Evolutionary conservation across 2,329 filamentous ascomycete species (phyloP), one percentile per base, ranked within the genome.

Genomic region (Penicillium brasilianum): DNA sequence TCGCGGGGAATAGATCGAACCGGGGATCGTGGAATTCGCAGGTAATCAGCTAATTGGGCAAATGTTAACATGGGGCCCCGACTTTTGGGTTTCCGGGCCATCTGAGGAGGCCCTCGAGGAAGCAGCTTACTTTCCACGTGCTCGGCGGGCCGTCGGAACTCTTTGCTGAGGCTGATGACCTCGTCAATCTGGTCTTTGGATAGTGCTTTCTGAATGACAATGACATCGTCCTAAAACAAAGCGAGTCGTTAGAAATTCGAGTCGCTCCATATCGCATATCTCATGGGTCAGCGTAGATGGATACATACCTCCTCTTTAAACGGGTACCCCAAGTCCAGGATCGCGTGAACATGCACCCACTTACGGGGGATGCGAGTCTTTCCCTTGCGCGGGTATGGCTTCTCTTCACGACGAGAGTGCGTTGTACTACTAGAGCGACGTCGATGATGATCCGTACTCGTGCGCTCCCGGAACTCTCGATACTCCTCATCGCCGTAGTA

Each of bases 181-280:
- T 96, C 90, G 69, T 97, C 93, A 65, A 97, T 97, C 69, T 97
- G 92, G 18, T 94, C 88, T 69, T 96, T 93, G 16, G 92, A 91
- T 5, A 98, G 84, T 10, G 94, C 93, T 72, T 91, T 90, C 68
- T 90, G 87, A 36, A 98, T 88, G 55, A 97, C 86, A 69, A 95
- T 87, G 22, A 90, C 90, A 67, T 90, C 89, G 41, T 90, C 92
- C 91, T 95, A 8, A 20, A 25, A 10, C 11, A 48, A 16, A 13
- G 16, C 18, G 18, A 18, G 14, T n/a, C 2, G n/a, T 46, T 39
- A 55, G 39, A 30, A 22, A 36, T 36, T 10, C 13, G 2, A 25
- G 18, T 6, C 20, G 20, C n/a, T 32, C 13, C 4, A 34, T 36
- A 16, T 36, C 30, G 13, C 14, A 16, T 9, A 32, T 46, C 37